These are phyloP conservation scores for Trametes punicea DNA, from an alignment of 768 basidiomycete species.

Conservation along the genomic window DNA sequence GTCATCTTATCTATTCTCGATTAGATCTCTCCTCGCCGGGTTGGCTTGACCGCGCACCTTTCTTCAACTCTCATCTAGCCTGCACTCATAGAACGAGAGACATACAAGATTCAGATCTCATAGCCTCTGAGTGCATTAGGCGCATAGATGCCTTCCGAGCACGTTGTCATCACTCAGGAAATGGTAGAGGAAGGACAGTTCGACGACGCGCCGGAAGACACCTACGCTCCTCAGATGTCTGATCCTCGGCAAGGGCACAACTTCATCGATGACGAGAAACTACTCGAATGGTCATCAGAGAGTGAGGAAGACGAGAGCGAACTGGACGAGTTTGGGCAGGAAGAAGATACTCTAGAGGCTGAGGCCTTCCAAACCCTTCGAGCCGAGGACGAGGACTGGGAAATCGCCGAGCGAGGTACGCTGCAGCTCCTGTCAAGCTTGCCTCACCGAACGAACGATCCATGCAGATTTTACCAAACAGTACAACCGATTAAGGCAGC, in stretches of 20 bases:
- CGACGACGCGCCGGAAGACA: slow-evolving; percentile 51
- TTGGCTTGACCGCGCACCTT: neutral
- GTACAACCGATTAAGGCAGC: slow-evolving; percentile 91
- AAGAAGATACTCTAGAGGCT: slow-evolving; percentile 37
- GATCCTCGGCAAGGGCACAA: slow-evolving; percentile 29
- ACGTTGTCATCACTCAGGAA: neutral
- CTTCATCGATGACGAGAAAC: slow-evolving; percentile 33
- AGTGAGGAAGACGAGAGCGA: slow-evolving; percentile 38
- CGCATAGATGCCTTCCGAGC: neutral
- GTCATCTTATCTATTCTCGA: neutral
- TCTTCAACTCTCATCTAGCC: neutral
- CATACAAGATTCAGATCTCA: neutral
- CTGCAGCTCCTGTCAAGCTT: slow-evolving; percentile 7
- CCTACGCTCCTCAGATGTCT: slow-evolving; percentile 6
- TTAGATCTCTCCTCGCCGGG: neutral
- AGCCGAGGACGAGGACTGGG: slow-evolving; percentile 88
- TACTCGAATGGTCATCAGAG: slow-evolving; percentile 28
- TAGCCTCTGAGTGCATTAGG: neutral
- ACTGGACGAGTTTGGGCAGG: slow-evolving; percentile 35
- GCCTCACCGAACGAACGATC: slow-evolving; percentile 7
- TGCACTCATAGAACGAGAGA: too few species aligned
- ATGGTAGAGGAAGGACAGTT: slow-evolving; percentile 52
- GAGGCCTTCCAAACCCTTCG: slow-evolving; percentile 45
- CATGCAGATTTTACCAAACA: slow-evolving; percentile 94
- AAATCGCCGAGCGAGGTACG: slow-evolving; percentile 77